Conservation (phyloP, 495 filamentous ascomycete species). For the Antarctomyces pellizariae region DNA sequence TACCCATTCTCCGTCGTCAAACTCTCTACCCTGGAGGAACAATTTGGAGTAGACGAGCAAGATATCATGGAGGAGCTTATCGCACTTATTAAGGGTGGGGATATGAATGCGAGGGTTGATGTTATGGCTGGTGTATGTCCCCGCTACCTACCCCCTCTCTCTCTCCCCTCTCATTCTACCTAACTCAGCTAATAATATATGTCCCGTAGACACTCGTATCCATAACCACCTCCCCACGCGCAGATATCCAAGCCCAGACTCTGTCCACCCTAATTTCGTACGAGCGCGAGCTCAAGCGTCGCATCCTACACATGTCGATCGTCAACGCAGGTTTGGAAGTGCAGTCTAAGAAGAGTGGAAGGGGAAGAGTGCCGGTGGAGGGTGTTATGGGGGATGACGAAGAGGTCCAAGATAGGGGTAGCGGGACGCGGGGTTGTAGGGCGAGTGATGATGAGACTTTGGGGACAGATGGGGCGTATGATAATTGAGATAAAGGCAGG, state of each 20-base stretch:
- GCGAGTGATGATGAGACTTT: too few species aligned
- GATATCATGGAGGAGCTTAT: constrained; percentile 56
- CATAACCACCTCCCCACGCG: constrained; percentile 30
- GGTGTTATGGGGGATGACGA: too few species aligned
- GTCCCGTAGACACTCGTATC: constrained; percentile 1
- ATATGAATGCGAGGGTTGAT: constrained; percentile 64
- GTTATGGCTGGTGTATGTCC: constrained; percentile 42
- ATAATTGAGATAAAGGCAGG: too few species aligned
- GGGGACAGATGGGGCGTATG: too few species aligned
- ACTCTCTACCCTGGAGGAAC: constrained; percentile 39
- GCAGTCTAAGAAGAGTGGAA: constrained; percentile 11
- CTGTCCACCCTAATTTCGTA: constrained; percentile 45
- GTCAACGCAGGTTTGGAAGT: constrained; percentile 55
- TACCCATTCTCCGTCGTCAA: constrained; percentile 58
- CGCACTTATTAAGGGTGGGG: constrained; percentile 44
- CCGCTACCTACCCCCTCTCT: background rate
- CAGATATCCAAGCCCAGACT: constrained; percentile 39
- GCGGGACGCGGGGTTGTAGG: too few species aligned
- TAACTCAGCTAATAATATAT: constrained; percentile 2
- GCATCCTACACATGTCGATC: constrained; percentile 53
- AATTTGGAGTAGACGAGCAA: constrained; percentile 31
- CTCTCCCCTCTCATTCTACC: constrained; percentile 1
- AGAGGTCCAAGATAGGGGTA: too few species aligned
- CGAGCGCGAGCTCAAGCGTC: constrained; percentile 45
- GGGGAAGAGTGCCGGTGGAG: too few species aligned